Conservation (phyloP, 331 rosid species). For the Pyracantha coccinea region DNA sequence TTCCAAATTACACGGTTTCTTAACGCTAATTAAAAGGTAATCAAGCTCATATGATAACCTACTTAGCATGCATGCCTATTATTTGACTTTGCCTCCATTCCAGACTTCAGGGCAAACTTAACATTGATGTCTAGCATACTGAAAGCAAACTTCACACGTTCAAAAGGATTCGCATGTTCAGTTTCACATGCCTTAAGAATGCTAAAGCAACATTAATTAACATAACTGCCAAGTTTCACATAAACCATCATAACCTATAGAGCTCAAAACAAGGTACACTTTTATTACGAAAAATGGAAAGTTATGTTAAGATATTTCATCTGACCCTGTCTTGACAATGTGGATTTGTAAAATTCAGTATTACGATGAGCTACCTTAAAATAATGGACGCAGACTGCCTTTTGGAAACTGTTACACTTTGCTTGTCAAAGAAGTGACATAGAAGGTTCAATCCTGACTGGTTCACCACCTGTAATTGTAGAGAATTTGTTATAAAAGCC, state of each 20-base stretch:
- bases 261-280: background rate
- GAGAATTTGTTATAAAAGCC: background rate
- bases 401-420: slow-evolving; percentile 52
- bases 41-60: background rate
- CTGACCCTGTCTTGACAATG: slow-evolving; percentile 2
- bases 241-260: background rate
- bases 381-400: slow-evolving; percentile 58
- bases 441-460: slow-evolving; percentile 62
- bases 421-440: slow-evolving; percentile 50
- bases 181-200: background rate
- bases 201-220: background rate
- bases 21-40: background rate
- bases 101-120: background rate
- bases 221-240: background rate
- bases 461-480: slow-evolving; percentile 72
- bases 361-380: slow-evolving; percentile 47
- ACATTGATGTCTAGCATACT: background rate
- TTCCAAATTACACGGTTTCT: background rate
- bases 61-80: background rate
- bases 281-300: background rate
- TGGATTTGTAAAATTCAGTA: slow-evolving; percentile 6
- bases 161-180: background rate
- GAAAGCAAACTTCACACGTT: background rate
- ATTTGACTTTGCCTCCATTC: background rate
- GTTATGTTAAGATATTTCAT: background rate